Evolutionary conservation across 306 rosid species (phyloP), one percentile per base, ranked within the genome.

Genomic region (Quercus variabilis): DNA sequence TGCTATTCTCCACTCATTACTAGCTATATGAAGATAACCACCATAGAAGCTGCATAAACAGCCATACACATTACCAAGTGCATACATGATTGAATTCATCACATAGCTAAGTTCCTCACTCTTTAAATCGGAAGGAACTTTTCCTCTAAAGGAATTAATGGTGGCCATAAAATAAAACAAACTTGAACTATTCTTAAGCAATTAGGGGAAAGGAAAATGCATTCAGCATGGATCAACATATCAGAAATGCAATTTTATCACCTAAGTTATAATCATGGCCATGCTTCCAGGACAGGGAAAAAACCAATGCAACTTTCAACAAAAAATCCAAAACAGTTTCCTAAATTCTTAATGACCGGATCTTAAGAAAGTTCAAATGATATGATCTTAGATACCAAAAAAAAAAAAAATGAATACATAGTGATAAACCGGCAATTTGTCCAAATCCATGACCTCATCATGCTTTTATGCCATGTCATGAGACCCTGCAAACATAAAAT

Each of bases 401-500:
- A 4, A 54, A 52, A 69, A 25, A 60, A 60, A 30, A 70, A 63
- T 2, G 11, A 33, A 31, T n/a, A 25, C 15, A 35, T 43, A 25
- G 58, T 2, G 20, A 62, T 51, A 23, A 79, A 60, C 51, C 77
- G 43, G 28, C 68, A 21, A 72, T 52, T 55, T 19, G 59, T 18
- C 59, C 81, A 26, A 51, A 63, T 55, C 73, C 57, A 43, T 25
- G 56, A 77, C 7, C 56, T 74, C 35, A 25, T 73, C 28, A 35
- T 63, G 55, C 55, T 31, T 52, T 56, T 33, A 49, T 55, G 15
- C 43, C 19, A 72, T 35, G 55, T 17, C 46, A 54, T 35, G n/a
- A 33, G 43, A 62, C 41, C 81, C 85, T 82, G 85, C 74, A 77
- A 64, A 54, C 26, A 71, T 35, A 54, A 25, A 25, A 15, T 38